A percentile compares a stretch with the other conserved stretches of the same genome.
phyloP scores from a whole-genome alignment of 139 green algal genomes.

The Coelastrella sp. region DNA sequence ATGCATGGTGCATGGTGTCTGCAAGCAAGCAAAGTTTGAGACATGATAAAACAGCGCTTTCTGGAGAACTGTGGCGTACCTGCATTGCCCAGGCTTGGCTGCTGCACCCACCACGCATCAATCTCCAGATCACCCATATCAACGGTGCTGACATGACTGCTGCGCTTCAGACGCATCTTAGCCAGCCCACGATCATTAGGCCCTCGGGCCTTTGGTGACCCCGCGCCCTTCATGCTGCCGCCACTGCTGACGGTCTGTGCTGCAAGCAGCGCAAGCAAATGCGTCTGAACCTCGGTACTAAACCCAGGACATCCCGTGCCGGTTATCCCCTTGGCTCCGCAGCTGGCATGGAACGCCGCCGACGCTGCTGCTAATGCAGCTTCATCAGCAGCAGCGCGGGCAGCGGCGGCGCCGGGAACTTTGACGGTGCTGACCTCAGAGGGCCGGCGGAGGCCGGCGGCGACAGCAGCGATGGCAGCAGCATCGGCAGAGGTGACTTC shows the following conservation, averaged over 20 bases:
- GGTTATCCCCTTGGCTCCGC: neutral
- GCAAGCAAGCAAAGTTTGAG: neutral
- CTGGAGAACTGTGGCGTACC: too few relatives aligned
- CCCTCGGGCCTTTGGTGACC: neutral
- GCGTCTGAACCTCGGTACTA: neutral
- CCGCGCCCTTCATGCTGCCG: neutral
- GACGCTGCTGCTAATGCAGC: too few relatives aligned
- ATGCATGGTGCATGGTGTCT: too few relatives aligned
- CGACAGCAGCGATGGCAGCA: neutral
- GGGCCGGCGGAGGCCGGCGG: neutral
- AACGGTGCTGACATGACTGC: neutral
- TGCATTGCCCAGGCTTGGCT: neutral
- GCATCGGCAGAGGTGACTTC: neutral
- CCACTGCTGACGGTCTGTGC: slow-evolving; percentile 6
- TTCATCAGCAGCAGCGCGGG: too few relatives aligned
- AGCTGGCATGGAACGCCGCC: neutral
- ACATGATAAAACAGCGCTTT: neutral
- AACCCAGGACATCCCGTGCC: neutral
- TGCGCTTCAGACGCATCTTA: slow-evolving; percentile 8
- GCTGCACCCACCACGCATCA: slow-evolving; percentile 32
- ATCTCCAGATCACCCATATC: slow-evolving; percentile 13
- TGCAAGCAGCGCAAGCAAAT: neutral
- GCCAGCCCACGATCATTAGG: neutral
- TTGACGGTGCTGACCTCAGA: neutral
- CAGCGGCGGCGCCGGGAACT: too few relatives aligned